phyloP scores from a whole-genome alignment of 139 green algal genomes.

The Ettlia oleoabundans region DNA sequence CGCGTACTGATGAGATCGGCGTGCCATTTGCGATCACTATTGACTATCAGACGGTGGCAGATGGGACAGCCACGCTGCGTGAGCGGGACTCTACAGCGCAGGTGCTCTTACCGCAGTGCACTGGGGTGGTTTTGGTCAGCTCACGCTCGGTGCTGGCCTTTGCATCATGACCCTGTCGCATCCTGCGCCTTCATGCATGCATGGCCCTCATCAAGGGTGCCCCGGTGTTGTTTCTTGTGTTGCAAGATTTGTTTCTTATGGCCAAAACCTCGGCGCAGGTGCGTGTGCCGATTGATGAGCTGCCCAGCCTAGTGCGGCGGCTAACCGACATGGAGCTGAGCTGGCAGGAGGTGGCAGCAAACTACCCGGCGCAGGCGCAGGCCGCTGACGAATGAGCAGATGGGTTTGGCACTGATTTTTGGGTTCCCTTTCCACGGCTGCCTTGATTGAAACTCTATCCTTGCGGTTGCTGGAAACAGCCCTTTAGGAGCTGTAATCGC shows the following conservation, averaged over 20 bases:
- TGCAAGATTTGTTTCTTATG: too few relatives aligned
- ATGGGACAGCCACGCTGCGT: conserved; percentile 91
- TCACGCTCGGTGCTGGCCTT: not conserved
- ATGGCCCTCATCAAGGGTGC: too few relatives aligned
- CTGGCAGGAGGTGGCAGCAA: conserved; percentile 78
- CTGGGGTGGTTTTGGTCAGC: not conserved
- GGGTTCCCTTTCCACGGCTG: too few relatives aligned
- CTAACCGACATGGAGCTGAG: conserved; percentile 66
- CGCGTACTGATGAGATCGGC: conserved; percentile 57
- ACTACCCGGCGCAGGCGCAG: conserved; percentile 84
- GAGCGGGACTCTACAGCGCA: conserved; percentile 91
- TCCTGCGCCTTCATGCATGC: too few relatives aligned
- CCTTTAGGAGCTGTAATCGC: too few relatives aligned
- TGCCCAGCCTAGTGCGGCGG: conserved; percentile 70
- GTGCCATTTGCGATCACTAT: conserved; percentile 96
- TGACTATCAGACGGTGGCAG: conserved; percentile 80
- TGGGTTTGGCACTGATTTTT: not conserved
- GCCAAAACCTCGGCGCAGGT: conserved; percentile 60
- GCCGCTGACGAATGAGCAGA: conserved; percentile 27
- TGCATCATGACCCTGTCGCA: too few relatives aligned
- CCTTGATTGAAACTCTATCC: too few relatives aligned
- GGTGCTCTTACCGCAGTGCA: conserved; percentile 44
- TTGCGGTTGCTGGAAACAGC: too few relatives aligned
- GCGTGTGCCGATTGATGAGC: conserved; percentile 75
- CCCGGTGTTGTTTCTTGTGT: too few relatives aligned